Evolutionary conservation across 768 basidiomycete species (phyloP).

Genomic region (Kwoniella heveanensis): DNA sequence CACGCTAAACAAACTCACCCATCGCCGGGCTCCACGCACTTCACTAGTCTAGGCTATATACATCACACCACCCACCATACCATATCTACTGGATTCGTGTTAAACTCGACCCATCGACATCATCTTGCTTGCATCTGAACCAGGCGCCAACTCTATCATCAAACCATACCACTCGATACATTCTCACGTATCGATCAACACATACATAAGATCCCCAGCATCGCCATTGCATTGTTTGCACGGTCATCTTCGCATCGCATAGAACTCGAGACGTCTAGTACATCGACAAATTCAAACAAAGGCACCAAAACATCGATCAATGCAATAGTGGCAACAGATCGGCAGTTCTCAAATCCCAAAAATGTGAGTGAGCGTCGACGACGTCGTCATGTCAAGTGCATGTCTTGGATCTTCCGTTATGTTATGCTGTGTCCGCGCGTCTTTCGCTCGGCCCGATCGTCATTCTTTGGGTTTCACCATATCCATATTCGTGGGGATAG

Average conservation of each 20-base stretch:
- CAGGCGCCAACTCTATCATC: no score
- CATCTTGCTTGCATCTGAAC: no score
- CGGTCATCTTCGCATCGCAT: no score
- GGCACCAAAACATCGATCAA: slow-evolving; percentile 1
- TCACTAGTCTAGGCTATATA: neutral
- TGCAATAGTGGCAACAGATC: slow-evolving; percentile 1
- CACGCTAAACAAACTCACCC: neutral
- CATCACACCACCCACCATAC: no score
- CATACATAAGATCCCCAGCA: neutral
- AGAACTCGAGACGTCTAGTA: no score
- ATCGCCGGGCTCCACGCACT: neutral
- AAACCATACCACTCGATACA: no score
- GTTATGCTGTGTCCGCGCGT: no score
- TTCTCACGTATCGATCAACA: neutral
- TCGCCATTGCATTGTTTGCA: neutral
- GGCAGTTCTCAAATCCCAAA: neutral
- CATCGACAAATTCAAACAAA: no score
- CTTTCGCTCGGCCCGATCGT: no score
- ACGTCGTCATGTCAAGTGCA: neutral
- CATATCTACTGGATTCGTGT: no score
- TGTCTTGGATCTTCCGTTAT: no score
- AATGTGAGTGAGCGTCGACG: neutral
- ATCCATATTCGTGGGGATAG: neutral
- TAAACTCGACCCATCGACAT: no score
- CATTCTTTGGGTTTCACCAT: neutral